A percentile compares a stretch with the other conserved stretches of the same genome.
phyloP scores from a whole-genome alignment of 371 early-diverging fungal genomes.

The Choanephora cucurbitarum region DNA sequence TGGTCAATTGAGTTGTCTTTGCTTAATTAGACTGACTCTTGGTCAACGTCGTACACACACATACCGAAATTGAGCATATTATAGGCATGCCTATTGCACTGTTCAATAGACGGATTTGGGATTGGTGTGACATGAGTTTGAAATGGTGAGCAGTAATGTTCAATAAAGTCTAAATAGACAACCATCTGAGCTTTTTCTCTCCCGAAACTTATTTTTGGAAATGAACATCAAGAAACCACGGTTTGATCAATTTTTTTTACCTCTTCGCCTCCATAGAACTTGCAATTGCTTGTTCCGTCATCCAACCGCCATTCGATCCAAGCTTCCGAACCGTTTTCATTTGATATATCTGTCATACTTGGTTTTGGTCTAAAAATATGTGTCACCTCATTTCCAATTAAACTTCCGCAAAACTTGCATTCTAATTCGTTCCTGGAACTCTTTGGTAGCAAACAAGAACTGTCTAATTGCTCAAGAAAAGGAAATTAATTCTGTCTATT shows the following conservation, averaged over 20 bases:
- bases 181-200: background rate
- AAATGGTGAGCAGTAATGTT: slow-evolving; percentile 36
- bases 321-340: slow-evolving; percentile 22
- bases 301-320: slow-evolving; percentile 47
- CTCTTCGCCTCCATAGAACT: slow-evolving; percentile 43
- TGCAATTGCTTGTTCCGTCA: slow-evolving; percentile 36
- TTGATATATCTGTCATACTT: slow-evolving; percentile 5
- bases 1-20: too few species aligned
- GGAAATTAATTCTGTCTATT: background rate
- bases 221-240: background rate
- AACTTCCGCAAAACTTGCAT: slow-evolving; percentile 38
- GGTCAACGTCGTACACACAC: slow-evolving; percentile 2
- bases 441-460: slow-evolving; percentile 12
- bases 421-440: slow-evolving; percentile 1
- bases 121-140: slow-evolving; percentile 32
- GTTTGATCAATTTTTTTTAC: slow-evolving; percentile 18
- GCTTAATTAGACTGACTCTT: too few species aligned
- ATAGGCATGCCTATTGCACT: slow-evolving; percentile 39
- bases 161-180: slow-evolving; percentile 22
- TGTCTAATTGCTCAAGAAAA: slow-evolving; percentile 10
- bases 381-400: slow-evolving; percentile 22
- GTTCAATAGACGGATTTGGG: slow-evolving; percentile 35
- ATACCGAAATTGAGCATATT: slow-evolving; percentile 41
- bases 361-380: slow-evolving; percentile 30
- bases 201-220: slow-evolving; percentile 7